Conservation (phyloP, 306 rosid genomes). For the Mimosa bimucronata region DNA sequence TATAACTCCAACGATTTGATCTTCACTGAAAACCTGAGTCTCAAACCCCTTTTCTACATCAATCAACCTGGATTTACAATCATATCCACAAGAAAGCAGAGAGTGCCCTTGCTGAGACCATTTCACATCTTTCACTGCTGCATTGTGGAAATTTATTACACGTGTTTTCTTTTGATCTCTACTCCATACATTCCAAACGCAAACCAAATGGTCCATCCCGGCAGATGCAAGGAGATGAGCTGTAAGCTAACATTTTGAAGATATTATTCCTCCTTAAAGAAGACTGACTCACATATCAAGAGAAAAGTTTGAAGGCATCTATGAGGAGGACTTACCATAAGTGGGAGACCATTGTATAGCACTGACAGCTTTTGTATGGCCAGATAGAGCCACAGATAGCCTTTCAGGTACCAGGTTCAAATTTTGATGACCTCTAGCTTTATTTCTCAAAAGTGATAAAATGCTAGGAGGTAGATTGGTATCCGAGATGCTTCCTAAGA, state of each 20-base stretch:
- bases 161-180: conserved; percentile 71
- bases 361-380: conserved; percentile 75
- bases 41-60: conserved; percentile 84
- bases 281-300: conserved; percentile 18
- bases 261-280: conserved; percentile 8
- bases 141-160: conserved; percentile 60
- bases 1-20: conserved; percentile 71
- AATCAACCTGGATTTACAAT: conserved; percentile 73
- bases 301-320: conserved; percentile 16
- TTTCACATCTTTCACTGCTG: conserved; percentile 81
- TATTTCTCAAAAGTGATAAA: conserved; percentile 58
- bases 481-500: conserved; percentile 64
- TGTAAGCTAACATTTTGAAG: conserved; percentile 64
- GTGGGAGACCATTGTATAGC: conserved; percentile 82
- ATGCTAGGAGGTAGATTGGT: conserved; percentile 56
- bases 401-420: conserved; percentile 46
- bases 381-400: conserved; percentile 51
- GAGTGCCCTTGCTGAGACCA: conserved; percentile 72
- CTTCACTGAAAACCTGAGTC: conserved; percentile 66
- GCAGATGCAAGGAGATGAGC: conserved; percentile 99
- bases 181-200: conserved; percentile 91
- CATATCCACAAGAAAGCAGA: conserved; percentile 88
- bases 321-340: conserved; percentile 55
- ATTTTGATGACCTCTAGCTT: conserved; percentile 44
- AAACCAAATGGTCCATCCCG: conserved; percentile 80